Conservation (phyloP, 352 stramenopile species). For the Globisporangium nodosum region DNA sequence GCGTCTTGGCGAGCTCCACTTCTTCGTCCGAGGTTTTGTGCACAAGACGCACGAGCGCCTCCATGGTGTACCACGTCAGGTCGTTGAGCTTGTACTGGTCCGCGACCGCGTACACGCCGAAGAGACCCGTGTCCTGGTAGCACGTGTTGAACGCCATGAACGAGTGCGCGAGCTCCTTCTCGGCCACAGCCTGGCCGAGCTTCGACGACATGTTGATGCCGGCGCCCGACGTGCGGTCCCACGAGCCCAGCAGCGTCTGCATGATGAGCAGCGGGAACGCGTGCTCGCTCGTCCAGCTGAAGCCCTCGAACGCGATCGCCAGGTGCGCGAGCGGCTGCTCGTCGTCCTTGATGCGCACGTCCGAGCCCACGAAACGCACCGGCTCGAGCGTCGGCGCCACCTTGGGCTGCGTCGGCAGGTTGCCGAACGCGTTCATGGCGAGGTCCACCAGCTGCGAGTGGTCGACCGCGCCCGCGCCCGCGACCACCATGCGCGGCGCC, state of each 20-base stretch:
- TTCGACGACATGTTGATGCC: conserved; percentile 95
- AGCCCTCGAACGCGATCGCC: conserved; percentile 97
- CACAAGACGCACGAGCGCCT: conserved; percentile 93
- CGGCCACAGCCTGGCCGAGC: conserved; percentile 95
- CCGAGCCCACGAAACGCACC: conserved; percentile 84
- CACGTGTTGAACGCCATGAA: conserved; percentile 99
- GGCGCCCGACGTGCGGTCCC: conserved; percentile 89
- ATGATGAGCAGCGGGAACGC: conserved; percentile 99
- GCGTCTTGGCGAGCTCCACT: conserved; percentile 96
- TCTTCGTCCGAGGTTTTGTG: conserved; percentile 97
- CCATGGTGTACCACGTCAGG: conserved; percentile 93
- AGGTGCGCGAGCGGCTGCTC: conserved; percentile 89
- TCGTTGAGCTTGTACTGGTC: conserved; percentile 95
- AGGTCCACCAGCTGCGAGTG: conserved; percentile 97
- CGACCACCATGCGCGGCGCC: conserved; percentile 98
- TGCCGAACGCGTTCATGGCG: conserved; percentile 95
- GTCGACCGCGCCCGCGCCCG: conserved; percentile 96
- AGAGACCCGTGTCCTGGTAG: conserved; percentile 99
- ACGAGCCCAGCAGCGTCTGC: conserved; percentile 91
- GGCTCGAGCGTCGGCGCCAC: conserved; percentile 66
- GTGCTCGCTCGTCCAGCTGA: conserved; percentile 97
- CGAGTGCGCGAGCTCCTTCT: conserved; percentile 95
- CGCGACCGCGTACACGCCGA: conserved; percentile 97
- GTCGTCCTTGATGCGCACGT: conserved; percentile 92
- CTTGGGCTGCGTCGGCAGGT: conserved; percentile 78